Conservation (phyloP, 371 early-diverging fungal species). For the Syncephalastrum monosporum region DNA sequence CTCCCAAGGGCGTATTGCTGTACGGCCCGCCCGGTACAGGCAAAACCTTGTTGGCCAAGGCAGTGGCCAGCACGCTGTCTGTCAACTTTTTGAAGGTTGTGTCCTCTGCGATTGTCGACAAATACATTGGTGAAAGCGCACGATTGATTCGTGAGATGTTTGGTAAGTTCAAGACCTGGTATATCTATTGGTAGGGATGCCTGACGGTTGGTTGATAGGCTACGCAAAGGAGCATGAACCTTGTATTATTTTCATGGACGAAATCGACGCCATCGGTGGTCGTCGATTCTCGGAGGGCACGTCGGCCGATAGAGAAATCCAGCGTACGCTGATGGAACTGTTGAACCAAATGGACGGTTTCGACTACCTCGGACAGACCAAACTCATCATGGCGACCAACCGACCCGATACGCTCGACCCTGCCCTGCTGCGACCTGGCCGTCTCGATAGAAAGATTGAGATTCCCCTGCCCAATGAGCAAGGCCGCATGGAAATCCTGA, state of each 20-base stretch:
- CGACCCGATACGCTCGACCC: slow-evolving; percentile 99
- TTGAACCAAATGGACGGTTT: slow-evolving; percentile 99
- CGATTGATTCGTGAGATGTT: slow-evolving; percentile 99
- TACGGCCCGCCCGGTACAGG: slow-evolving; percentile 99
- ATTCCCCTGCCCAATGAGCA: slow-evolving; percentile 90
- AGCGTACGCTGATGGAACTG: slow-evolving; percentile 99
- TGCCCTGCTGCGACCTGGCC: slow-evolving; percentile 97
- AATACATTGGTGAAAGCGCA: slow-evolving; percentile 99
- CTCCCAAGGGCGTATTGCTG: slow-evolving; percentile 98
- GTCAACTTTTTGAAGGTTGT: slow-evolving; percentile 98
- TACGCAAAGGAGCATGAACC: slow-evolving; percentile 99
- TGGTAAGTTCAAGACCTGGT: slow-evolving; percentile 47
- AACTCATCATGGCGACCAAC: slow-evolving; percentile 99
- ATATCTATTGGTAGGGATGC: neutral
- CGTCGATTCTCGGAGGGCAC: slow-evolving; percentile 99
- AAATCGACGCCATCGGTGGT: slow-evolving; percentile 99
- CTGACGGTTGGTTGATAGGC: slow-evolving; percentile 36
- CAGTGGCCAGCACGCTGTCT: slow-evolving; percentile 96
- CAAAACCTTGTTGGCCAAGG: slow-evolving; percentile 91
- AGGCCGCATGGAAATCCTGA: slow-evolving; percentile 96
- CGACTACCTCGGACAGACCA: slow-evolving; percentile 97
- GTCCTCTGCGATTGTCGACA: slow-evolving; percentile 98
- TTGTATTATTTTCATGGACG: slow-evolving; percentile 99
- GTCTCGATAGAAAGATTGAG: slow-evolving; percentile 99
- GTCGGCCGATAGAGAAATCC: slow-evolving; percentile 99